Evolutionary conservation across 73 alveolate genomes (phyloP), one percentile per base, ranked within the genome.

Genomic region (Vitrella brassicaformis): DNA sequence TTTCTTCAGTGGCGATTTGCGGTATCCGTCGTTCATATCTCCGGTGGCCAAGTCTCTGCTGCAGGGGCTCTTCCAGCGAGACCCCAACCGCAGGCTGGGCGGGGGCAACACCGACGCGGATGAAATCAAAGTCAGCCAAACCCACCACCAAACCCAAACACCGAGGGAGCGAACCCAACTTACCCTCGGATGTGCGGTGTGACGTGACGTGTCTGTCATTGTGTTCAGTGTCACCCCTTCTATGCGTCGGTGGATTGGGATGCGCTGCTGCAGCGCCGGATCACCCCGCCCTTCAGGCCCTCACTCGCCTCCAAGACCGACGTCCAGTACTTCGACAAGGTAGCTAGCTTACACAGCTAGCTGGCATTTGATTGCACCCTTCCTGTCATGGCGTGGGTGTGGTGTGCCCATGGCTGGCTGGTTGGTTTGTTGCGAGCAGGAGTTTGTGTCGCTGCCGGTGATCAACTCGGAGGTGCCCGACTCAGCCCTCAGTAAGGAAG

Each of bases 281-380:
- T 84, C 56, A 78, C 71, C 30, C 90, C 90, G 28, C 90, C 90
- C 0, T 85, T 85, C 78, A 85, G 79, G 71, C 90, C 90, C 26
- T 75, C 77, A 27, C 66, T 85, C 30, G 45, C 84, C 25, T 75
- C 68, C 77, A 73, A 71, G 28, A 0, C 30, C 68, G 84, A 77
- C 29, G 78, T 69, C 56, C 68, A 77, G 84, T 77, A 77, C 46
- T 77, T 77, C 68, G 84, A 77, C 78, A 68, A 70, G n/a, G n/a
- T n/a, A n/a, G n/a, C n/a, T n/a, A n/a, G n/a, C n/a, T n/a, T n/a
- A n/a, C n/a, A n/a, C n/a, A n/a, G n/a, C n/a, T n/a, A n/a, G n/a
- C n/a, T n/a, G n/a, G n/a, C n/a, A n/a, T n/a, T n/a, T n/a, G n/a
- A n/a, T n/a, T n/a, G n/a, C n/a, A n/a, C n/a, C n/a, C n/a, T n/a